Evolutionary conservation across 1,139 yeast species (phyloP), one percentile per base, ranked within the genome.

Genomic region (Blastobotrys capitulatus): DNA sequence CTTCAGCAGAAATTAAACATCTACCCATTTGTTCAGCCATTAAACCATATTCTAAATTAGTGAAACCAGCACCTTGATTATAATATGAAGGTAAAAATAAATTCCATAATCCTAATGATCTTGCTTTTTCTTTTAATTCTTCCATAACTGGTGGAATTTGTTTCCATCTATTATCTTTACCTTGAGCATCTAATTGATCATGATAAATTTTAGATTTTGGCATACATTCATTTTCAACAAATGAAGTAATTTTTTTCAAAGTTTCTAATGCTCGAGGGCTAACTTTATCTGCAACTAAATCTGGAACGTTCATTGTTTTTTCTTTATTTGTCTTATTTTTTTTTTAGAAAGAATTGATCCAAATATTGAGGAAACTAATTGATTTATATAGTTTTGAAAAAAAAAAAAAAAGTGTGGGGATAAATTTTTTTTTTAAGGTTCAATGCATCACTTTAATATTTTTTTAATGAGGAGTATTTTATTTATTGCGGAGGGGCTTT

Each of bases 1-100:
- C 83, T 60, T 79, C 85, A 1, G 86, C 82, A 1, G 80, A 86
- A 47, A 74, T 63, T 49, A 70, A 68, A 1, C 80, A 72, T 49
- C 80, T 71, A 20, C 88, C 88, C 64, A 82, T 71, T 58, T 80
- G 80, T 59, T 78, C 80, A 1, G 86, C 85, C 87, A 82, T 81
- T 51, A 82, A 67, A 0, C 84, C 87, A 60, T 82, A 82, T 61
- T 82, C 88, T 59, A 82, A 68, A 62, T 82, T 82, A 49, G 85
- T 73, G 63, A 63, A 81, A 9, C 84, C 85, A 1, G 86, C 80
- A 29, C 85, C 83, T 55, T 81, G 84, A 13, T 72, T 62, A 63
- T 80, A 80, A 54, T 74, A 76, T 46, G 75, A 72, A 39, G 82
- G 77, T 51, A 82, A 69, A 60, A 82, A 82, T 71, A 82, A 65